A percentile compares a stretch with the other conserved stretches of the same genome.
Conservation (phyloP, 345 rosid species). For the Moricandia moricandioides region DNA sequence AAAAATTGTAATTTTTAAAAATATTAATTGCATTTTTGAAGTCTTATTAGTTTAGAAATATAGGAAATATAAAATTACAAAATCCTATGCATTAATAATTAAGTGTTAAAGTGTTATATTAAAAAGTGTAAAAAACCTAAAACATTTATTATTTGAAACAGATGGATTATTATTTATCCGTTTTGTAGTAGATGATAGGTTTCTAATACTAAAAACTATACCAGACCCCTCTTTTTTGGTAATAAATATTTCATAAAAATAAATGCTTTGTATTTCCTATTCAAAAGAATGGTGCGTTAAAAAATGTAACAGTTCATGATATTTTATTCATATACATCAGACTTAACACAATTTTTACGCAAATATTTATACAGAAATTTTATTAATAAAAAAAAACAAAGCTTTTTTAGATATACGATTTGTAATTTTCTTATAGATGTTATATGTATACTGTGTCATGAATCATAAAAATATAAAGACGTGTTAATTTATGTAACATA, state of each 20-base stretch:
- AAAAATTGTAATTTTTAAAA: too few relatives aligned
- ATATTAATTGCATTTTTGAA: too few relatives aligned
- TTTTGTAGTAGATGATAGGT: not conserved
- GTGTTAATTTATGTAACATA: not conserved
- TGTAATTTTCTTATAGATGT: not conserved
- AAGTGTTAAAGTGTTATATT: too few relatives aligned
- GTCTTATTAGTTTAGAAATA: too few relatives aligned
- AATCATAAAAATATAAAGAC: slow-evolving; percentile 13
- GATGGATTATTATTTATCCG: not conserved
- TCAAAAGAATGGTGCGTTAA: too few relatives aligned
- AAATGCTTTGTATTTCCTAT: not conserved
- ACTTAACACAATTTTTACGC: not conserved
- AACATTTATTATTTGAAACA: too few relatives aligned
- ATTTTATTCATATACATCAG: too few relatives aligned
- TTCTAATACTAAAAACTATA: not conserved
- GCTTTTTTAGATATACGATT: not conserved
- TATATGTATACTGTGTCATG: not conserved
- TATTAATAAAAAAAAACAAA: not conserved
- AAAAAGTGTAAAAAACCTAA: too few relatives aligned
- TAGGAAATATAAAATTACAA: too few relatives aligned
- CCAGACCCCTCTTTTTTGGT: not conserved
- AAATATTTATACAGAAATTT: not conserved
- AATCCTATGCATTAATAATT: too few relatives aligned
- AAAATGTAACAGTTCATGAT: too few relatives aligned
- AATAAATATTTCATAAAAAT: not conserved